These are phyloP conservation scores for Alternaria triticina DNA, from an alignment of 2,329 filamentous ascomycete species.

Conservation along the genomic window DNA sequence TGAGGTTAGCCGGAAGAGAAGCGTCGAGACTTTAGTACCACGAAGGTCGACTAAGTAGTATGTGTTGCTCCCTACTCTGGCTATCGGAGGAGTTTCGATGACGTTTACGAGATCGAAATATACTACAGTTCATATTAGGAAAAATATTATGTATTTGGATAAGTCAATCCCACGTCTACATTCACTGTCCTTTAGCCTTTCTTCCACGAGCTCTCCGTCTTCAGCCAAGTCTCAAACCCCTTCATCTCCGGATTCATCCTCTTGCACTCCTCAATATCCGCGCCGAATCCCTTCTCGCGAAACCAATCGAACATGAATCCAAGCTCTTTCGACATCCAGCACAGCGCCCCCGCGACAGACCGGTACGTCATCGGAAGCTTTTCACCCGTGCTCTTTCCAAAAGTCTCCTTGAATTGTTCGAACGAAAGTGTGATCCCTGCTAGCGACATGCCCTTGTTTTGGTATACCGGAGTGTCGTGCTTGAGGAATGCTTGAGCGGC, in stretches of 20 bases:
- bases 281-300: conserved; percentile 50
- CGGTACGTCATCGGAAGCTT: conserved; percentile 50
- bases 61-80: not conserved
- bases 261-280: conserved; percentile 51
- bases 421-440: conserved; percentile 59
- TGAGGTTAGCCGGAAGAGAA: conserved; percentile 44
- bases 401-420: conserved; percentile 48
- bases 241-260: conserved; percentile 52
- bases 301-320: conserved; percentile 58
- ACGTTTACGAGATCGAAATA: not conserved
- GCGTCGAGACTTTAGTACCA: conserved; percentile 35
- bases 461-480: conserved; percentile 45
- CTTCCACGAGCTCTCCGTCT: conserved; percentile 48
- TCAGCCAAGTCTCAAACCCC: conserved; percentile 54
- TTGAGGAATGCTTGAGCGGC: conserved; percentile 54
- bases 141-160: not conserved
- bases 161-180: not conserved
- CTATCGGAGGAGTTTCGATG: not conserved
- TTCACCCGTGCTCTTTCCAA: conserved; percentile 52
- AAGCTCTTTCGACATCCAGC: conserved; percentile 48
- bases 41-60: not conserved
- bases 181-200: not conserved
- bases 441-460: conserved; percentile 51
- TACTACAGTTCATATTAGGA: no score
- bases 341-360: conserved; percentile 37